Percentiles rank a stretch among this genome's conserved stretches.
Conservation (phyloP, 2,329 filamentous ascomycete species). For the Huntiella abstrusa region DNA sequence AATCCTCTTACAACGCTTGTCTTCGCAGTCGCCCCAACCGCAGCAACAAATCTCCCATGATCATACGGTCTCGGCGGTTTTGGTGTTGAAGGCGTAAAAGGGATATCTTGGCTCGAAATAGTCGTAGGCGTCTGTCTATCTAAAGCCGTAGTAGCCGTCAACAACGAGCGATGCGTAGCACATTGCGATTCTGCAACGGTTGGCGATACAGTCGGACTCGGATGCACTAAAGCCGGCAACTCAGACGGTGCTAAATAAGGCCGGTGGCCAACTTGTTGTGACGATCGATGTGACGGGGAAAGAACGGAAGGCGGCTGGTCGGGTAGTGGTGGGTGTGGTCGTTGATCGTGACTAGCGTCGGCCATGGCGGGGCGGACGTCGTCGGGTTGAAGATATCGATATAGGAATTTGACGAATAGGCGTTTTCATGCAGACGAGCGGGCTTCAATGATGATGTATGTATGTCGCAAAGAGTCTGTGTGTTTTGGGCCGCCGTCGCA, state of each 20-base stretch:
- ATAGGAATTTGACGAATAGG: too few species aligned
- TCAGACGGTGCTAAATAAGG: not conserved
- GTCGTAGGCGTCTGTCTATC: not conserved
- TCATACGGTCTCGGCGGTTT: not conserved
- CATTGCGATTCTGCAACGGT: slow-evolving; percentile 1
- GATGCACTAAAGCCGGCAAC: not conserved
- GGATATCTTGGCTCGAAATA: not conserved
- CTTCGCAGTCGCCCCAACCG: not conserved
- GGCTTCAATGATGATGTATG: too few species aligned
- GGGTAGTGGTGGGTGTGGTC: not conserved
- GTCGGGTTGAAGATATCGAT: not conserved
- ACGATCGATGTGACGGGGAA: too few species aligned
- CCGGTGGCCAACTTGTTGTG: not conserved
- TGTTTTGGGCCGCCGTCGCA: too few species aligned
- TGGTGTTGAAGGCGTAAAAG: not conserved
- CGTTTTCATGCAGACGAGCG: too few species aligned
- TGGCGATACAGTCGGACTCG: slow-evolving; percentile 1
- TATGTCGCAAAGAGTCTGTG: too few species aligned
- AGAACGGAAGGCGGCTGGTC: not conserved
- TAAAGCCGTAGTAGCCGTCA: not conserved
- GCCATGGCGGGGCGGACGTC: not conserved
- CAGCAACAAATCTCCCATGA: slow-evolving; percentile 2
- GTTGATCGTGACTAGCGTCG: not conserved
- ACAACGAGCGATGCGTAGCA: not conserved
- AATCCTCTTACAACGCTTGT: slow-evolving; percentile 17